phyloP scores from a whole-genome alignment of 805 yeast species.

The Wickerhamomyces alni region DNA sequence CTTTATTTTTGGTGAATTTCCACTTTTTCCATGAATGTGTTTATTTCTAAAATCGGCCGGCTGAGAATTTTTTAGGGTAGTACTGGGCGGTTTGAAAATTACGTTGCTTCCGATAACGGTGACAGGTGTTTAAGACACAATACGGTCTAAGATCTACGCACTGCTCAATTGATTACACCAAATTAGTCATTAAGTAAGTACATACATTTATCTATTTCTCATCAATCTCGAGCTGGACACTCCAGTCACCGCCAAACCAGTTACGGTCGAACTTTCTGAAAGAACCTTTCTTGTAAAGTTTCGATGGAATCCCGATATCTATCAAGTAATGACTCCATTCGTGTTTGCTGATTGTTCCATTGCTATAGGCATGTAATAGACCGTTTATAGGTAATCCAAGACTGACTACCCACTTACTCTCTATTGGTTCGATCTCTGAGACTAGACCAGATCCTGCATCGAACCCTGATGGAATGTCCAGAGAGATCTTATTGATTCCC shows the following conservation, averaged over 20 bases:
- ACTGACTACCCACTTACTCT: conserved; percentile 56
- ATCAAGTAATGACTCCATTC: conserved; percentile 54
- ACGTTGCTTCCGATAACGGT: neutral
- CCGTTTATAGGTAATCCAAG: conserved; percentile 71
- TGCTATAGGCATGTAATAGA: conserved; percentile 51
- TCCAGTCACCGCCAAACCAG: conserved; percentile 20
- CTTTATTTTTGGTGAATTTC: too few relatives aligned
- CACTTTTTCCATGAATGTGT: too few relatives aligned
- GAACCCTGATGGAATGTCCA: conserved; percentile 79
- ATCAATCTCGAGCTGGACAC: conserved; percentile 9
- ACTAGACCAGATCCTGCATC: conserved; percentile 72
- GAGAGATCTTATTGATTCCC: conserved; percentile 45
- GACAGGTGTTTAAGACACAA: too few relatives aligned
- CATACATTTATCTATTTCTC: conserved; percentile 2
- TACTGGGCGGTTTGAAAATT: too few relatives aligned
- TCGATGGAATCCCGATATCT: conserved; percentile 67
- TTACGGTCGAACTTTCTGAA: conserved; percentile 42
- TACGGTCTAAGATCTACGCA: too few relatives aligned
- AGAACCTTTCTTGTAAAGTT: conserved; percentile 39
- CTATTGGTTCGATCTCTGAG: conserved; percentile 30
- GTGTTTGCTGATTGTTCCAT: conserved; percentile 40
- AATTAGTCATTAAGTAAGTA: neutral
- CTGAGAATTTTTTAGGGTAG: too few relatives aligned
- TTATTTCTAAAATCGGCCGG: too few relatives aligned
- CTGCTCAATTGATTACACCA: neutral